phyloP scores from a whole-genome alignment of 441 rosid species.

The Cnidoscolus chayamansa region DNA sequence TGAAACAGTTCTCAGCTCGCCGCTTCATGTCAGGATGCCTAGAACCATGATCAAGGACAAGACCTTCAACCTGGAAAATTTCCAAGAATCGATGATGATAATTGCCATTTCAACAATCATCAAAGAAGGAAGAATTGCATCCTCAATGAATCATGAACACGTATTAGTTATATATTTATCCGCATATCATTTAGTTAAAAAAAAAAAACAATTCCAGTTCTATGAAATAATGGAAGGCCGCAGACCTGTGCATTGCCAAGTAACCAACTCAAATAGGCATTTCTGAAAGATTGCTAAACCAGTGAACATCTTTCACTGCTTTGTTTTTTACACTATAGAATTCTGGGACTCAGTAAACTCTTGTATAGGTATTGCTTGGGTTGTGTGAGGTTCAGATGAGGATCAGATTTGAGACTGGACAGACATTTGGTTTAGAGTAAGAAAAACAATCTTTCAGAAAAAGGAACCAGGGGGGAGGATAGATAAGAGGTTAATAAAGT shows the following conservation, averaged over 20 bases:
- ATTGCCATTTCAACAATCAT: background rate
- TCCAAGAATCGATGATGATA: background rate
- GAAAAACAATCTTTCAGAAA: no score
- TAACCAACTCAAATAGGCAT: background rate
- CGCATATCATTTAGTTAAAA: background rate
- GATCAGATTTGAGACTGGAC: no score
- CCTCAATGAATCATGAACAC: background rate
- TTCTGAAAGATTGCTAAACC: background rate
- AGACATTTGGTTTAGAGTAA: no score
- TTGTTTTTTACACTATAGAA: no score
- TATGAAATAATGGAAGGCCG: background rate
- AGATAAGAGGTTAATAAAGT: no score
- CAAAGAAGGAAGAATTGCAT: background rate
- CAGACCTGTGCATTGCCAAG: background rate
- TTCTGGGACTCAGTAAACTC: no score
- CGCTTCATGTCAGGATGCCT: constrained; percentile 99
- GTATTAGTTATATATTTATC: background rate
- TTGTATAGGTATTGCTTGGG: no score
- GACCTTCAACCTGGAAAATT: constrained; percentile 79
- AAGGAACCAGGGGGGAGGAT: no score
- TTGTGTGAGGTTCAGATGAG: no score
- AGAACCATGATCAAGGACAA: constrained; percentile 96
- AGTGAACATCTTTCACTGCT: background rate
- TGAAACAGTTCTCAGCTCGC: constrained; percentile 87
- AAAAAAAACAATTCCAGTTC: background rate